A percentile compares a stretch with the other conserved stretches of the same genome.
Evolutionary conservation across 225 moss, liverwort and hornwort species (phyloP).

Genomic region (Thuidium tamariscinum): DNA sequence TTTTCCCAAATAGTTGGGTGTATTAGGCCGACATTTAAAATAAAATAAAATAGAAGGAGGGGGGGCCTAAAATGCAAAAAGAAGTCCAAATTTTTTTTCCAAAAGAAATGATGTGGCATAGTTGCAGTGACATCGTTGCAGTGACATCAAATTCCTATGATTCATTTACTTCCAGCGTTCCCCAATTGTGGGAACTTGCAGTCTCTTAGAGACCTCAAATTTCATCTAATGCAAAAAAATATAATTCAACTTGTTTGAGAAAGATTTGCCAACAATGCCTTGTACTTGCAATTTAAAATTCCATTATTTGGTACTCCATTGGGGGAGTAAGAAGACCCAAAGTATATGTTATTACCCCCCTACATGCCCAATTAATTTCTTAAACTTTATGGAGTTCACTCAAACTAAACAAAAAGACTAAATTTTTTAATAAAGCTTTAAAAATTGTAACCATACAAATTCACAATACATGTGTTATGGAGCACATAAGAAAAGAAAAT

Average conservation of each 20-base stretch:
- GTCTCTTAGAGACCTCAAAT: too few species aligned
- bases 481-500: not conserved
- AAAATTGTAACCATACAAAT: not conserved
- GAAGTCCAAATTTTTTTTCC: too few species aligned
- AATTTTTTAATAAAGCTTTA: not conserved
- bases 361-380: not conserved
- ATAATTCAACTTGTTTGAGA: not conserved
- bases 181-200: too few species aligned
- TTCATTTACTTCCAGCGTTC: too few species aligned
- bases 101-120: too few species aligned
- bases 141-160: too few species aligned
- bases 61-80: too few species aligned
- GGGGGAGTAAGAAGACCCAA: accelerated
- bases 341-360: not conserved
- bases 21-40: too few species aligned
- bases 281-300: accelerated
- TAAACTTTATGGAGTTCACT: not conserved
- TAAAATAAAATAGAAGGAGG: too few species aligned
- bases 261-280: not conserved
- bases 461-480: accelerated
- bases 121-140: too few species aligned
- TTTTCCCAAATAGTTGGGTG: too few species aligned
- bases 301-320: accelerated
- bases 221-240: accelerated
- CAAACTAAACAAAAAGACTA: accelerated